Conservation (phyloP, 345 rosid genomes). For the Corymbia maculata region DNA sequence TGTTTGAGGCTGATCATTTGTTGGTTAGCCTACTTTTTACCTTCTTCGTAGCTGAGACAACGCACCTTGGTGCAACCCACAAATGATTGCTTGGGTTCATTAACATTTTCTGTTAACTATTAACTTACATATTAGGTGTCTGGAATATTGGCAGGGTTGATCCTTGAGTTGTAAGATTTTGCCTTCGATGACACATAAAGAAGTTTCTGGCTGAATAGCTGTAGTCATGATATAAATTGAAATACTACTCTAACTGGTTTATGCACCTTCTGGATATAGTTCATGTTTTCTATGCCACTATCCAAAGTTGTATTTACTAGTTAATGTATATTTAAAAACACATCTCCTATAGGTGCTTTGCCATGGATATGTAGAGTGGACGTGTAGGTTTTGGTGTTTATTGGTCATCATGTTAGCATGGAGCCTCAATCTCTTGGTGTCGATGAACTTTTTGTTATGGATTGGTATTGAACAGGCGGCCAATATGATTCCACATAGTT, state of each 20-base stretch:
- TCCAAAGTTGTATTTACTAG: background rate
- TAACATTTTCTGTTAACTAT: too few species aligned
- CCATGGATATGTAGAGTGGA: background rate
- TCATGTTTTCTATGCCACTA: background rate
- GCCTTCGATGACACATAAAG: too few species aligned
- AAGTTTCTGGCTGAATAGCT: too few species aligned
- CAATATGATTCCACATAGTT: background rate
- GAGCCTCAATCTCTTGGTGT: background rate
- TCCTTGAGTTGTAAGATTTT: too few species aligned
- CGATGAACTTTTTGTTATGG: background rate
- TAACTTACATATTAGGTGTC: too few species aligned
- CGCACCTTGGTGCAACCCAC: background rate
- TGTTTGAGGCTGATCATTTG: too few species aligned
- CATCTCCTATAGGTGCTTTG: too few species aligned
- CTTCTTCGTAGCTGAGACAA: background rate
- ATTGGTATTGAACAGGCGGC: background rate
- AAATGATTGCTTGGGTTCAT: too few species aligned
- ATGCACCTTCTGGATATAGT: background rate
- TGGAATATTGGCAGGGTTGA: too few species aligned
- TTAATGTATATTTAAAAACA: too few species aligned
- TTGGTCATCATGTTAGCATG: background rate
- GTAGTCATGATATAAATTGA: too few species aligned
- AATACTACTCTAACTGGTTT: background rate
- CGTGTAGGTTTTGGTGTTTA: background rate
- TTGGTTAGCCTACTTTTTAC: background rate